Base-by-base conservation (phyloP, 352 stramenopile species). In the Bremia lactucae region DNA sequence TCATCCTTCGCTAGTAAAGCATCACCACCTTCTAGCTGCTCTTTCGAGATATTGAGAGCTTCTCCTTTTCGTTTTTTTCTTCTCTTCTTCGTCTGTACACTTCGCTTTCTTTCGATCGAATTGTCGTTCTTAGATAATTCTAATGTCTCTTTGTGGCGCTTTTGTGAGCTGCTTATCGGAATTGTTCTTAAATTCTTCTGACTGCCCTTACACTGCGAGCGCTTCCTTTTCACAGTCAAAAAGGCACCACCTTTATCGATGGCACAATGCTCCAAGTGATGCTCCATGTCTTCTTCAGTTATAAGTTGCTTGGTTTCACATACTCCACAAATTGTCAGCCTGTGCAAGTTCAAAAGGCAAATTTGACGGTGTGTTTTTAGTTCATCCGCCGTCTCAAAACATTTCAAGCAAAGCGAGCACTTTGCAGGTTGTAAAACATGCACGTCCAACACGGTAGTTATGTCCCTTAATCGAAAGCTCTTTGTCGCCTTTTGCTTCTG, bases 381-480 rank as follows among this genome's bases (percentile, higher is more conserved):
- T 26, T 52, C 31, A 4, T n/a, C n/a, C 0, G 9, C 13, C 11
- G 50, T 54, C 6, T 81, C 58, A 39, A 78, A 74, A 1, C 38
- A 31, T 4, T 57, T 47, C 43, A 74, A 78, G 46, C 72, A 86
- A 2, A 81, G 42, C 6, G 46, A 64, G 53, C 72, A 86, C 51
- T 81, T 86, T 15, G 48, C 50, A 6, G 52, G 28, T 0, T 43
- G 53, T 5, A 61, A 43, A 0, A 83, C 40, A 29, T 80, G 64
- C 9, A 86, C 68, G 36, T 83, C 72, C 7, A 86, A 50, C 42
- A 86, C 68, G 24, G 80, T 72, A 22, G 57, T 65, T 29, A 86
- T 51, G 4, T 61, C 57, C 6, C 68, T 67, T 25, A 83, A 33
- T 25, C 55, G 50, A 42, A 86, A 86, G 1, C 26, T 57, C 13